Base-by-base conservation (phyloP, 352 stramenopile genomes). In the Pythium plurisporium region DNA sequence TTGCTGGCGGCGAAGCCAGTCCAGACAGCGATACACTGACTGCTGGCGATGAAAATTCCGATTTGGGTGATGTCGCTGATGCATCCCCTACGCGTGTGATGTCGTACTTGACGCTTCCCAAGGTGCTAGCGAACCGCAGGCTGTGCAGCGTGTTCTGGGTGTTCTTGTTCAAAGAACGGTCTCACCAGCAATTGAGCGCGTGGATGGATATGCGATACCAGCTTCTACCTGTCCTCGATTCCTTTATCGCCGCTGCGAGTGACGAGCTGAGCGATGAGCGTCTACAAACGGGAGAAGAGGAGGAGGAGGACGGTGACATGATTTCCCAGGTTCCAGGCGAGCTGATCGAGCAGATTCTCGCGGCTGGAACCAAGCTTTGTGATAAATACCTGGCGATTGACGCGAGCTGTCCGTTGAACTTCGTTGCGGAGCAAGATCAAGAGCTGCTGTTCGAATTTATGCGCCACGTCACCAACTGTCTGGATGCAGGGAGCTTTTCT, bases 111-210 rank as follows among this genome's bases (percentile, higher is more conserved):
- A 92, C 82, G 25, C 57, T 94, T 12, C 74, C 90, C 34, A 79
- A 76, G 1, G 82, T 94, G 10, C 56, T 94, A 15, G 69, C 65
- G 17, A 94, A 94, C 59, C 72, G 84, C 5, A 72, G 84, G 25
- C 56, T 94, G 14, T 94, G 84, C 53, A 92, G 84, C 41, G 76
- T 94, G 0, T 94, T 94, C 49, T 94, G 84, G 84, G 80, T 94
- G 7, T 91, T 89, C 57, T 48, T 94, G 15, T 94, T 91, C 62
- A 91, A 92, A 50, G 84, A 94, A 29, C 82, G 84, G 36, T 84
- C 76, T 5, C 84, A 94, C 47, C 72, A 89, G 42, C 80, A 87
- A 31, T 41, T 94, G 37, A 94, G 84, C 67, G 57, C 91, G 17
- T 94, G 82, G 82, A 91, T 94, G 82, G 84, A 94, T 27, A 74